These are phyloP conservation scores for Salvia sclarea DNA, from an alignment of 305 asterid genomes.

Conservation along the genomic window DNA sequence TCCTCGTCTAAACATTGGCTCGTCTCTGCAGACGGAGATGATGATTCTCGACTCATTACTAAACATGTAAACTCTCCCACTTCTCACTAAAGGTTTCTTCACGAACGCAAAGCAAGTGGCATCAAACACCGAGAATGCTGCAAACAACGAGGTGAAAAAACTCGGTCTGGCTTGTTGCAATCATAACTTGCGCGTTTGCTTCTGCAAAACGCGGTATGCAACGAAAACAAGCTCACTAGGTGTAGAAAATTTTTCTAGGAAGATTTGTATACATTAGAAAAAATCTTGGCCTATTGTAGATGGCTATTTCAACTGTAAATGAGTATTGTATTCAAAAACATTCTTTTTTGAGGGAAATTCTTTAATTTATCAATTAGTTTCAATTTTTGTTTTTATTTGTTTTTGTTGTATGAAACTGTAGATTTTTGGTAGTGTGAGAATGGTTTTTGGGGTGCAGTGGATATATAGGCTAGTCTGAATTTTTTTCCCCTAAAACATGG, in stretches of 20 bases:
- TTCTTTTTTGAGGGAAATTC: slow-evolving; percentile 21
- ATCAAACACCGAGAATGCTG: slow-evolving; percentile 17
- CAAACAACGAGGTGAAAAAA: not conserved
- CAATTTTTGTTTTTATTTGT: not conserved
- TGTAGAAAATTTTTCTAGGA: slow-evolving; percentile 25
- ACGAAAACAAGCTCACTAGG: not conserved
- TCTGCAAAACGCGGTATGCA: not conserved
- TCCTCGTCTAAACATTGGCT: not conserved
- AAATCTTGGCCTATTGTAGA: slow-evolving; percentile 19
- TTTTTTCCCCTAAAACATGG: slow-evolving; percentile 6
- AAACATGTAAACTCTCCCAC: slow-evolving; percentile 18
- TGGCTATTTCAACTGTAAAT: slow-evolving; percentile 29
- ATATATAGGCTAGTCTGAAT: not conserved
- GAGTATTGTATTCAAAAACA: slow-evolving; percentile 24
- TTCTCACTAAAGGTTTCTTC: not conserved
- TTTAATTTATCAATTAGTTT: not conserved
- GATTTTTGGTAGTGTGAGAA: not conserved
- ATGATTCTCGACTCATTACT: slow-evolving; percentile 23
- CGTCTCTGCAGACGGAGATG: slow-evolving; percentile 25
- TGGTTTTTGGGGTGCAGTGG: not conserved
- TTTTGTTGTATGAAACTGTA: not conserved
- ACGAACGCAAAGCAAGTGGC: slow-evolving; percentile 10
- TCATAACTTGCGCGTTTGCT: not conserved
- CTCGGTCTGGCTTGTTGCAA: not conserved
- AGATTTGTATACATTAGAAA: slow-evolving; percentile 29